These are phyloP conservation scores for Phytophthora aleatoria DNA, from an alignment of 352 stramenopile species.

Conservation along the genomic window DNA sequence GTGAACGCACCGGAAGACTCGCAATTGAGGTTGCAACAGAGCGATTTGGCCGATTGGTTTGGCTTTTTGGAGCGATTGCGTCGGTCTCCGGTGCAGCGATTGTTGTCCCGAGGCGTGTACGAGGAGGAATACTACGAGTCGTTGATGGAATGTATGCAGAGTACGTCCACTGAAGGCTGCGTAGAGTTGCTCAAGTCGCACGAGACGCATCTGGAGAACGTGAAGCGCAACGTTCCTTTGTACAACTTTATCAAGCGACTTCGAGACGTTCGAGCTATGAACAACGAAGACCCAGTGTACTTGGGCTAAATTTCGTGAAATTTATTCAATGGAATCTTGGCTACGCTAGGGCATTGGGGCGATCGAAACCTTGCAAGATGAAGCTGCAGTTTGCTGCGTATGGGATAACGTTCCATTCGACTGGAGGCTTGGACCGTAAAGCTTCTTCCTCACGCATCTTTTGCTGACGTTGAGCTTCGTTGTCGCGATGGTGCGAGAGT, in stretches of 20 bases:
- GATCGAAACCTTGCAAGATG: constrained; percentile 54
- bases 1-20: constrained; percentile 65
- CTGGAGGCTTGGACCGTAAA: not conserved
- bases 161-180: constrained; percentile 52
- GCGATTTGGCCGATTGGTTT: constrained; percentile 67
- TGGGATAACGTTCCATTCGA: constrained; percentile 46
- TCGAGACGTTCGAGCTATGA: constrained; percentile 52
- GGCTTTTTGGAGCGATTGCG: constrained; percentile 66
- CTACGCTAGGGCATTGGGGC: constrained; percentile 23
- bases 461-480: constrained; percentile 13
- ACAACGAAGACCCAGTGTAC: constrained; percentile 36
- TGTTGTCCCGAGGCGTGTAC: constrained; percentile 80
- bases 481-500: constrained; percentile 26
- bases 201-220: constrained; percentile 60
- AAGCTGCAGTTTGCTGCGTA: constrained; percentile 42
- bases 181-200: constrained; percentile 67
- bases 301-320: constrained; percentile 25
- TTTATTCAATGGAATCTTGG: not conserved
- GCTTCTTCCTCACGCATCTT: constrained; percentile 11
- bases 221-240: constrained; percentile 52
- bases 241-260: constrained; percentile 56
- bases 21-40: constrained; percentile 66
- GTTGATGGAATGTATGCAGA: constrained; percentile 73
- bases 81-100: constrained; percentile 63
- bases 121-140: constrained; percentile 77